Percentiles rank a stretch among this genome's conserved stretches.
phyloP scores from a whole-genome alignment of 2,329 filamentous ascomycete genomes.

The Atkinsonella texensis region DNA sequence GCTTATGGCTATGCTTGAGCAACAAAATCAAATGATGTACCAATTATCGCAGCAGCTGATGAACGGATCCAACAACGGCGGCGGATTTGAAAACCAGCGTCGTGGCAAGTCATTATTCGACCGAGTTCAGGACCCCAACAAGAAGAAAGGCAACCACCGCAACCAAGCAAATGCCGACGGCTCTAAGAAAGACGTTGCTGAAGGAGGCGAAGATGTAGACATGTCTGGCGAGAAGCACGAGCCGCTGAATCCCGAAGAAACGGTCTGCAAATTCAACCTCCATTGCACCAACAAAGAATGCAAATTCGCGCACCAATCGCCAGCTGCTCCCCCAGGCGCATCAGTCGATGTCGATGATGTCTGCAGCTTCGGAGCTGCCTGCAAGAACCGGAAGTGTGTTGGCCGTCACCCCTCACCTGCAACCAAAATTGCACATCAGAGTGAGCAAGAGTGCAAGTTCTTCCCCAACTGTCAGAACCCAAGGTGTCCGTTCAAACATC shows the following conservation, averaged over 20 bases:
- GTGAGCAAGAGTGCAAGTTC: conserved; percentile 80
- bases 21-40: conserved; percentile 78
- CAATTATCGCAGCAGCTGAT: conserved; percentile 56
- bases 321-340: conserved; percentile 67
- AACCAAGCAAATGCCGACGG: conserved; percentile 23
- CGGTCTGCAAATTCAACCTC: conserved; percentile 80
- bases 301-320: conserved; percentile 88
- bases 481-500: conserved; percentile 80
- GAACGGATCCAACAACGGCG: conserved; percentile 32
- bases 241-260: conserved; percentile 48
- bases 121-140: conserved; percentile 45
- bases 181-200: conserved; percentile 20
- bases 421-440: conserved; percentile 63
- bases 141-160: conserved; percentile 30
- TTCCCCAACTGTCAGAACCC: conserved; percentile 85
- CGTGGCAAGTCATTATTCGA: conserved; percentile 59
- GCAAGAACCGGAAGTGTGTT: conserved; percentile 92
- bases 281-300: conserved; percentile 82
- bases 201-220: conserved; percentile 50
- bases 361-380: conserved; percentile 79
- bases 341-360: conserved; percentile 68
- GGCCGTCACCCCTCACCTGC: conserved; percentile 88
- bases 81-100: conserved; percentile 20
- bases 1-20: conserved; percentile 69
- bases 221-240: conserved; percentile 42